Evolutionary conservation across 805 yeast genomes (phyloP), one percentile per base, ranked within the genome.

Genomic region (Maudiozyma pseudohumilis): DNA sequence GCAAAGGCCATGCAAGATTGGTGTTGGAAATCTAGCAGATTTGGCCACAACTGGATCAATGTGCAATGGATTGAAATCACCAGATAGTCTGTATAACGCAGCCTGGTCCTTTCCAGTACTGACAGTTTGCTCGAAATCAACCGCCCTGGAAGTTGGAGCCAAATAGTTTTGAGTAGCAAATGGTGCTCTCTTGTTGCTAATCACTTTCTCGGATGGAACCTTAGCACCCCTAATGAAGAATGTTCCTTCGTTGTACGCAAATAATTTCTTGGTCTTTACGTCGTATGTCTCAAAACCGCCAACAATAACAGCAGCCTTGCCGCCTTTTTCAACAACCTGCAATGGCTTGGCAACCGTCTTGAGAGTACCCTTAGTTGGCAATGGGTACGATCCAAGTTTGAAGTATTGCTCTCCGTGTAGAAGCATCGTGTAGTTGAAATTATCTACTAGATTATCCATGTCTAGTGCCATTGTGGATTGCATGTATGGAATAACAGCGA

Each of bases 391-490:
- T 69, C 45, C 35, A n/a, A 89, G 60, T 61, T 77, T 86, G 50
- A 88, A 68, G 62, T 82, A 89, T 60, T 89, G 96, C 65, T 89
- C 98, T 42, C 97, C 98, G 59, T 89, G 97, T 49, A 89, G 72
- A 54, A 89, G 70, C 62, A 80, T 70, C 75, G 86, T 80, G 43
- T 92, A 95, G 63, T 85, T 84, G 70, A 85, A 89, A 64, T 84
- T 77, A 41, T 77, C 81, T 49, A 89, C 77, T 31, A 79, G 59
- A 41, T 69, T 66, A 43, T 71, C 65, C 56, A 80, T 74, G 25
- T 81, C 70, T 39, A 75, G 58, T 40, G 73, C 73, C 40, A 76
- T 66, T 50, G 71, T 65, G 34, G 77, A 72, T 47, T 72, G 70
- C 76, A 88, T 81, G 43, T 79, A 78, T 27, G 95, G 89, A 50